Base-by-base conservation (phyloP, 2,329 filamentous ascomycete genomes). In the Trichoderma sp. region DNA sequence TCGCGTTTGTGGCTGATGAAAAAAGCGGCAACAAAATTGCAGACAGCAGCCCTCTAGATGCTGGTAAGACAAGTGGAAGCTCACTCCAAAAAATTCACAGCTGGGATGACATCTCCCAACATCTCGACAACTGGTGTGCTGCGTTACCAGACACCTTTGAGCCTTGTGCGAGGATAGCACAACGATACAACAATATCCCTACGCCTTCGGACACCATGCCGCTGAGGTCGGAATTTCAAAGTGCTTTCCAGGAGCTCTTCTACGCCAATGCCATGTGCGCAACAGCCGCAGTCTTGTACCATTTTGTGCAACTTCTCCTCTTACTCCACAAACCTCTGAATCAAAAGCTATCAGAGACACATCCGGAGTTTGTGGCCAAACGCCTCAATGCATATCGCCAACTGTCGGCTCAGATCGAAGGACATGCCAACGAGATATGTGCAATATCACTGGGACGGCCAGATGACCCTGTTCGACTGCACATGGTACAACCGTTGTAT, bases 181-280 rank as follows among this genome's bases (percentile, higher is more conserved):
- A 67, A 17, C 55, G 66, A 8, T 69, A 69, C 15, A 62, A 69
- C 12, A 69, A 62, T 8, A 62, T 69, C 6, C 66, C 66, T 3
- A 69, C 66, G 11, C 66, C 66, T 50, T 69, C 66, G 3, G 66
- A 69, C n/a, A 69, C 61, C 11, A 62, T 69, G 66, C 36, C 55
- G 13, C 30, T 39, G 1, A 53, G 39, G 9, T 69, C 66, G 15
- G 66, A 69, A 28, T 61, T 67, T 65, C 57, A 66, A 53, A 34
- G 68, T 68, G 36, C 64, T 23, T 55, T 74, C 71, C 63, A 72
- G 55, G 58, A 74, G 3, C 23, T 74, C 6, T 73, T 71, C 28
- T 74, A 74, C 57, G 71, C 65, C 47, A 74, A 65, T 50, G 59
- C 73, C 57, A 74, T 74, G 73, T 73, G 73, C 4, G 72, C 74